phyloP scores from a whole-genome alignment of 1,139 yeast genomes.

The Candida freyschussii region DNA sequence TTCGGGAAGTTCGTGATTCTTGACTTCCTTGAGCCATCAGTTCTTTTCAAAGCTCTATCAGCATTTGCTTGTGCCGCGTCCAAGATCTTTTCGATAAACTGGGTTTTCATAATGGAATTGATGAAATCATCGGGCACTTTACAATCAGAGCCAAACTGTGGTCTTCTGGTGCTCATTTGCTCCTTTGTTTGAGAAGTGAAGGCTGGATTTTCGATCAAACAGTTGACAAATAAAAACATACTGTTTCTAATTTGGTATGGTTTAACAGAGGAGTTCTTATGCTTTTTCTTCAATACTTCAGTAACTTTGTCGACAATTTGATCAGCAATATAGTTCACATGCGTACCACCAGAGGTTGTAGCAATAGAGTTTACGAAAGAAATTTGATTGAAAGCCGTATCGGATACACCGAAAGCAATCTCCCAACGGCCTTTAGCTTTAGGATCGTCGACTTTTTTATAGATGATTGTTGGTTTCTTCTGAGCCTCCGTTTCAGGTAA shows the following conservation, averaged over 20 bases:
- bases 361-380: conserved; percentile 98
- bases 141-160: conserved; percentile 85
- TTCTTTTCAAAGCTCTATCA: conserved; percentile 79
- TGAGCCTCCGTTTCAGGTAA: conserved; percentile 31
- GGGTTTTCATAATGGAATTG: conserved; percentile 67
- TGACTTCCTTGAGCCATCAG: conserved; percentile 83
- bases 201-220: conserved; percentile 93
- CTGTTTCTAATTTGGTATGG: conserved; percentile 87
- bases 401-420: conserved; percentile 90
- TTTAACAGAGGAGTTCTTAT: conserved; percentile 71
- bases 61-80: conserved; percentile 86
- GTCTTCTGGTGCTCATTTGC: conserved; percentile 81
- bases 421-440: conserved; percentile 83
- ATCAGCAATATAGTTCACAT: conserved; percentile 81
- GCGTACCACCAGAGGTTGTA: conserved; percentile 96
- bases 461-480: conserved; percentile 63
- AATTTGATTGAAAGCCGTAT: conserved; percentile 86
- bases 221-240: conserved; percentile 86
- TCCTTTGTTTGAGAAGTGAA: conserved; percentile 98
- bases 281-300: conserved; percentile 69
- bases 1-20: conserved; percentile 89
- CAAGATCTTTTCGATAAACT: conserved; percentile 74
- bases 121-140: conserved; percentile 74
- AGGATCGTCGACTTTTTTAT: conserved; percentile 61
- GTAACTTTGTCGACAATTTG: conserved; percentile 74